A percentile compares a stretch with the other conserved stretches of the same genome.
Conservation (phyloP, 1,139 yeast genomes). For the Taphrina communis region DNA sequence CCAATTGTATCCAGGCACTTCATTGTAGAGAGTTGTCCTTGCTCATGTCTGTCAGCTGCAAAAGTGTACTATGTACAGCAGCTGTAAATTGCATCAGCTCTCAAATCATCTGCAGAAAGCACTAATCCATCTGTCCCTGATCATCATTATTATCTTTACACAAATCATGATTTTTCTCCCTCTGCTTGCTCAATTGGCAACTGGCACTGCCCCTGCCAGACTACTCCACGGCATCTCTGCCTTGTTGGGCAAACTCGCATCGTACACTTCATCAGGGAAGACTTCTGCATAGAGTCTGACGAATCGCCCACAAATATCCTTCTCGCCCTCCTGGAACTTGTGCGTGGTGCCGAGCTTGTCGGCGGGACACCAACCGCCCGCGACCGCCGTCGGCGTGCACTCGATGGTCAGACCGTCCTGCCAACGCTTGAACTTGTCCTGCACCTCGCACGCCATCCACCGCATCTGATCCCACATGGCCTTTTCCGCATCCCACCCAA, state of each 20-base stretch:
- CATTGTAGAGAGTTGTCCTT: no score
- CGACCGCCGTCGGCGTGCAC: constrained; percentile 2
- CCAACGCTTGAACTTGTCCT: constrained; percentile 22
- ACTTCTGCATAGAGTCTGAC: constrained; percentile 10
- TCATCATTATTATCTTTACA: no score
- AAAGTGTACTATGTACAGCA: no score
- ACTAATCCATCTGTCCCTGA: no score
- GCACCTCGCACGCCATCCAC: constrained; percentile 27
- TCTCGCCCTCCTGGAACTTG: neutral
- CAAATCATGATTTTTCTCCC: no score
- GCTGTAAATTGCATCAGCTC: no score
- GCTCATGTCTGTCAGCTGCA: no score
- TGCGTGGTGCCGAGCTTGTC: neutral
- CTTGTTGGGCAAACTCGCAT: neutral
- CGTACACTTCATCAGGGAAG: neutral
- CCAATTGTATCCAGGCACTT: no score
- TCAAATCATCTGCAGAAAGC: no score
- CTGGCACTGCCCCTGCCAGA: constrained; percentile 1
- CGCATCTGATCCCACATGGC: constrained; percentile 35
- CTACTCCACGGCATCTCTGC: constrained; percentile 13
- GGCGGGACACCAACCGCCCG: constrained; percentile 10
- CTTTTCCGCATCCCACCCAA: constrained; percentile 30
- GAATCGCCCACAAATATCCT: neutral
- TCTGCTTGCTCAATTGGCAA: neutral
- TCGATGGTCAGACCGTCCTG: constrained; percentile 1